Evolutionary conservation across 805 yeast genomes (phyloP).

Genomic region (Candida dajiaensis): DNA sequence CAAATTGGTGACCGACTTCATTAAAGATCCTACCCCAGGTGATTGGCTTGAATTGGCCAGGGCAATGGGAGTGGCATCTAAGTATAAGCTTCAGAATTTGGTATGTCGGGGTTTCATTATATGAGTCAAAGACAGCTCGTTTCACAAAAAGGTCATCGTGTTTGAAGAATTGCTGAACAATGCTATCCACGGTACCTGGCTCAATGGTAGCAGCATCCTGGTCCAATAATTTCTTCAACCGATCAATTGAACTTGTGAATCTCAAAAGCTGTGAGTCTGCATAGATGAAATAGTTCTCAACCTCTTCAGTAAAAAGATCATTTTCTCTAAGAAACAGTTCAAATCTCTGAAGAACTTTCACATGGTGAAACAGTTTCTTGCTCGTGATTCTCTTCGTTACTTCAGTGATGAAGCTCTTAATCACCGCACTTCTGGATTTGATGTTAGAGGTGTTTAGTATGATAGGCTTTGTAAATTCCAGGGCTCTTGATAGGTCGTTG

Average conservation of each 20-base stretch:
- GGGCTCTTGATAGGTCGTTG: slow-evolving; percentile 1
- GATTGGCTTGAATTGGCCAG: slow-evolving; percentile 1
- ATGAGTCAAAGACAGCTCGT: slow-evolving; percentile 1
- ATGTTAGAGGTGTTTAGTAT: not conserved
- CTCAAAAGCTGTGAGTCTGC: slow-evolving; percentile 9
- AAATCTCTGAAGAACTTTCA: slow-evolving; percentile 8
- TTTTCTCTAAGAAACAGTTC: slow-evolving; percentile 7
- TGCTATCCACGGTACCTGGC: slow-evolving; percentile 7
- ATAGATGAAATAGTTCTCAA: slow-evolving; percentile 12
- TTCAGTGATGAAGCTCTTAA: slow-evolving; percentile 5
- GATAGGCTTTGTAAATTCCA: slow-evolving; percentile 1
- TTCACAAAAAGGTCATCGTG: slow-evolving; percentile 3
- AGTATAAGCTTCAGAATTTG: slow-evolving; percentile 6
- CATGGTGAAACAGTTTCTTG: slow-evolving; percentile 2
- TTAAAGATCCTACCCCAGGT: slow-evolving; percentile 16
- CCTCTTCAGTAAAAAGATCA: slow-evolving; percentile 4
- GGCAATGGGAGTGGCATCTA: slow-evolving; percentile 3
- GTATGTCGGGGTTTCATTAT: not conserved
- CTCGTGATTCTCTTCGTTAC: not conserved
- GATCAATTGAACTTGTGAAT: slow-evolving; percentile 6
- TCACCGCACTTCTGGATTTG: not conserved
- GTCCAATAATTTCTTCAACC: slow-evolving; percentile 6
- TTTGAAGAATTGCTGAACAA: slow-evolving; percentile 4
- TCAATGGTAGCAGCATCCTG: slow-evolving; percentile 2
- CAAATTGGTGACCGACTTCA: slow-evolving; percentile 7